Conservation (phyloP, 1,284 basidiomycete genomes). For the Marasmius tenuissimus region DNA sequence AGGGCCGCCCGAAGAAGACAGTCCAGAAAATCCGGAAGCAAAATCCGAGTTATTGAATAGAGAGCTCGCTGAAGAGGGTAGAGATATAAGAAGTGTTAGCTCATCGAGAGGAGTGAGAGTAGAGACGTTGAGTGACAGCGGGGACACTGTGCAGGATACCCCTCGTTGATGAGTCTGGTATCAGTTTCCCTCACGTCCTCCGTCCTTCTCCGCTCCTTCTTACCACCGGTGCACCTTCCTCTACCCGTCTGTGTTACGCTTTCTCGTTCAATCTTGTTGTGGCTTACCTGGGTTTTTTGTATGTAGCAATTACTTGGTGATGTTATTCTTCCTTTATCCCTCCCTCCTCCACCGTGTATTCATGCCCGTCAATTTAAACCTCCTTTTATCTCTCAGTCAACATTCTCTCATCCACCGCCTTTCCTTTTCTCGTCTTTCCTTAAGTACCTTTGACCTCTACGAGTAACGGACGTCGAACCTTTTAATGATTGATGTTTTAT, state of each 20-base stretch:
- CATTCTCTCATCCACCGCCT: background rate
- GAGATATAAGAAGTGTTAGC: conserved; percentile 77
- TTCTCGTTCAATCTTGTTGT: background rate
- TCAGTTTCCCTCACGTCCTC: background rate
- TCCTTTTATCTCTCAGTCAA: background rate
- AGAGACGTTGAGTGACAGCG: conserved; percentile 63
- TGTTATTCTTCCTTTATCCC: background rate
- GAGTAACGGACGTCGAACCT: background rate
- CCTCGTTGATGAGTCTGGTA: conserved; percentile 18
- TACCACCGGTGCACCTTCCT: background rate
- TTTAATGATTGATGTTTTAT: background rate
- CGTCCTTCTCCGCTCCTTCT: background rate
- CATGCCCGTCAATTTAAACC: background rate
- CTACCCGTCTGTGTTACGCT: background rate
- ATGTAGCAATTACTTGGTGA: conserved; percentile 3
- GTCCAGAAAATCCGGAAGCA: conserved; percentile 42
- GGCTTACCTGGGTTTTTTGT: background rate
- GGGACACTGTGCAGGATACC: conserved; percentile 51
- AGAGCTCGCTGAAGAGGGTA: conserved; percentile 79
- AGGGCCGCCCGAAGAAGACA: conserved; percentile 65
- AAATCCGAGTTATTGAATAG: conserved; percentile 55
- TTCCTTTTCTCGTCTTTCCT: conserved; percentile 1
- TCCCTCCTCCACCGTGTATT: background rate
- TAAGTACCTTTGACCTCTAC: background rate
- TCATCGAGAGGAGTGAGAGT: conserved; percentile 76